Evolutionary conservation across 345 rosid species (phyloP).

Genomic region (Corymbia maculata): DNA sequence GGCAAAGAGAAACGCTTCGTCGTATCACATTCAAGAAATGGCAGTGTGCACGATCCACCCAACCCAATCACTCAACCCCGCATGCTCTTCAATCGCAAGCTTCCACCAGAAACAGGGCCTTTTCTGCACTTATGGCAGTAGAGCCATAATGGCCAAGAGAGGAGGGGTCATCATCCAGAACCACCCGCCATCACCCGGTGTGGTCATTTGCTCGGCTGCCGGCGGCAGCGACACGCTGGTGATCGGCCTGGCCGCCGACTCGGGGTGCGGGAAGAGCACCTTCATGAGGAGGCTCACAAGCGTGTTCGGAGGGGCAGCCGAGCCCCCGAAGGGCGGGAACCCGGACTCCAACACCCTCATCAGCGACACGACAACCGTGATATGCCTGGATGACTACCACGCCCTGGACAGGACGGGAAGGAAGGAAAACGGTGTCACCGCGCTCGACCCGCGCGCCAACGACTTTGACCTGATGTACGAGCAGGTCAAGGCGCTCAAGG

Average conservation of each 20-base stretch:
- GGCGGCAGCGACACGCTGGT: slow-evolving; percentile 37
- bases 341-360: slow-evolving; percentile 97
- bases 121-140: background rate
- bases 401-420: slow-evolving; percentile 85
- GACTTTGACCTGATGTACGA: slow-evolving; percentile 93
- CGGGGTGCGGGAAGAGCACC: slow-evolving; percentile 95
- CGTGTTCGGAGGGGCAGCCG: slow-evolving; percentile 93
- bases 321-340: slow-evolving; percentile 92
- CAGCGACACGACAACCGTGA: slow-evolving; percentile 89
- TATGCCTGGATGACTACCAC: slow-evolving; percentile 91
- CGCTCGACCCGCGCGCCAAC: slow-evolving; percentile 91
- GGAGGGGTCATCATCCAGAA: background rate
- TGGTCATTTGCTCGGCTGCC: background rate
- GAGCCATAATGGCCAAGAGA: background rate
- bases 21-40: background rate
- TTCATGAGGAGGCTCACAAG: slow-evolving; percentile 92
- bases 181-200: background rate
- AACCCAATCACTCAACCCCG: slow-evolving; percentile 3
- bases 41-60: slow-evolving; percentile 1
- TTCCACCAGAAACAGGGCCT: background rate
- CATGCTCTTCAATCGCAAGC: slow-evolving; percentile 1
- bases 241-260: slow-evolving; percentile 91
- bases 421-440: slow-evolving; percentile 88
- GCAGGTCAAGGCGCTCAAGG: slow-evolving; percentile 87
- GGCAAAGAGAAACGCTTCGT: background rate